phyloP scores from a whole-genome alignment of 129 eudicot genomes.

The Tagetes erecta region DNA sequence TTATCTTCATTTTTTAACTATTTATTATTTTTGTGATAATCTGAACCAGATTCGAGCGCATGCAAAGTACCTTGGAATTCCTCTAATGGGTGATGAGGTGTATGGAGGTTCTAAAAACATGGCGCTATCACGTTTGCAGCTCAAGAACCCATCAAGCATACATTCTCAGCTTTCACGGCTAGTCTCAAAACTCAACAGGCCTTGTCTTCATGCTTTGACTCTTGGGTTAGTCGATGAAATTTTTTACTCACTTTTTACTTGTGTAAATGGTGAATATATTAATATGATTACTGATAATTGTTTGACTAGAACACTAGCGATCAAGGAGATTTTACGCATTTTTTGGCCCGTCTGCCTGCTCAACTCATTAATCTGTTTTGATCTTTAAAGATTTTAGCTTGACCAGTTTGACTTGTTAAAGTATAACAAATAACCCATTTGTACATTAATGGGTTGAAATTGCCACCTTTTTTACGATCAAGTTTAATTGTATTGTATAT shows the following conservation, averaged over 20 bases:
- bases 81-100: conserved; percentile 88
- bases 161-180: conserved; percentile 58
- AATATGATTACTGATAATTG: not conserved
- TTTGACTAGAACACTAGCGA: not conserved
- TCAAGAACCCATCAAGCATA: conserved; percentile 44
- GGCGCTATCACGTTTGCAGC: conserved; percentile 72
- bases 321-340: not conserved
- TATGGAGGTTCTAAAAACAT: conserved; percentile 89
- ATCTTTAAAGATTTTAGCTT: not conserved
- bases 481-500: not conserved
- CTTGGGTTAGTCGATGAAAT: conserved; percentile 63
- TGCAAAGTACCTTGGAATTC: conserved; percentile 85
- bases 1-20: not conserved
- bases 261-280: not conserved
- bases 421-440: not conserved
- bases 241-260: not conserved
- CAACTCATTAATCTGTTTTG: not conserved
- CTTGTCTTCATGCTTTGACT: conserved; percentile 85
- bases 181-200: conserved; percentile 63
- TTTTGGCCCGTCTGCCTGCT: not conserved
- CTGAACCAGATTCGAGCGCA: conserved; percentile 78
- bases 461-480: not conserved
- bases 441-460: not conserved
- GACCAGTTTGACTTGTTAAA: not conserved
- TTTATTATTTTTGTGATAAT: conserved; percentile 1